Percentiles rank a stretch among this genome's conserved stretches.
Conservation (phyloP, 257 asterid species). For the Nicotiana attenuata region DNA sequence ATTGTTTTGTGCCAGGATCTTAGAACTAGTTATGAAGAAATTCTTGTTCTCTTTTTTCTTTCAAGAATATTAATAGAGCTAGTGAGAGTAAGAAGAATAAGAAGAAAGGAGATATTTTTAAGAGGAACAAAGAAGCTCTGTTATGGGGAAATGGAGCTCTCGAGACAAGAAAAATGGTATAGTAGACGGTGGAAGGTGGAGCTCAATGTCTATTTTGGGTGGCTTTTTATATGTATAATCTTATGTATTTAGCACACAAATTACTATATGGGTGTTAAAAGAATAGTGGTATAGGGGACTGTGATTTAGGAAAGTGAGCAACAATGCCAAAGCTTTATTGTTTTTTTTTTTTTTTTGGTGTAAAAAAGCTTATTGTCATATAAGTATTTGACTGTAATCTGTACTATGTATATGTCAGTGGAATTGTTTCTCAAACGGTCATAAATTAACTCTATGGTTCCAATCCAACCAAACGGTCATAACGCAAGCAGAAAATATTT, state of each 20-base stretch:
- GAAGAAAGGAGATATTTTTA: constrained; percentile 11
- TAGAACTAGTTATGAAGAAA: background rate
- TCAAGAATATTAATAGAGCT: background rate
- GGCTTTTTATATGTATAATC: constrained; percentile 14
- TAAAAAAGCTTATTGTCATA: constrained; percentile 20
- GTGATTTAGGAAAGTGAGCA: constrained; percentile 27
- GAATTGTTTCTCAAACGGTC: constrained; percentile 25
- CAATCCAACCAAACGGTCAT: constrained; percentile 14
- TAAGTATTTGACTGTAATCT: constrained; percentile 5
- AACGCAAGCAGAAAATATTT: no score
- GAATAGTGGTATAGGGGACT: background rate
- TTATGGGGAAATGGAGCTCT: constrained; percentile 1
- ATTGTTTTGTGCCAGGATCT: background rate
- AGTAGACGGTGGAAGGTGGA: constrained; percentile 1
- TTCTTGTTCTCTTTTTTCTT: background rate
- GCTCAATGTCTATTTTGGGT: constrained; percentile 10
- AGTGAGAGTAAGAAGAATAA: background rate
- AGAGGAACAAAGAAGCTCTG: constrained; percentile 10
- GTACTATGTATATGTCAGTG: constrained; percentile 13
- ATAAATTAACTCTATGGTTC: constrained; percentile 18
- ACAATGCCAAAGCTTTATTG: constrained; percentile 18
- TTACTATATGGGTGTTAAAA: background rate
- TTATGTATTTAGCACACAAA: background rate
- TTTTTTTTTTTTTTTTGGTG: background rate
- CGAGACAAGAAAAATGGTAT: constrained; percentile 5